Base-by-base conservation (phyloP, 23 red algal genomes). In the Gracilaria domingensis region DNA sequence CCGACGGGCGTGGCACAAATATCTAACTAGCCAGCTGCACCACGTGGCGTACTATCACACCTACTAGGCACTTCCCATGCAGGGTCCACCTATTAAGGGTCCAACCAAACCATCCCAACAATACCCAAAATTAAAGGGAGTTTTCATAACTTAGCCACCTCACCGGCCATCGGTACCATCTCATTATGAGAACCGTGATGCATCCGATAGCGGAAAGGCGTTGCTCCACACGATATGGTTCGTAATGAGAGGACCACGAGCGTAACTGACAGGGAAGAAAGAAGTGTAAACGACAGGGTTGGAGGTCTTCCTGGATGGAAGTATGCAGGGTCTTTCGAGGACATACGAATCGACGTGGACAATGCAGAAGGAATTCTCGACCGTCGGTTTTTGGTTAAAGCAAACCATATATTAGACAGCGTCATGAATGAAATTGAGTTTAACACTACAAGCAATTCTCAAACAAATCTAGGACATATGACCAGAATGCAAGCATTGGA, bases 291-390 rank as follows among this genome's bases (percentile, higher is more conserved):
- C 28, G 24, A 83, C 16, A 30, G 56, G 29, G 30, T 25, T 37
- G 80, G 55, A 21, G 80, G 80, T 62, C 58, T 83, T 35, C 56
- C 56, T 28, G 80, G 80, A 34, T 83, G 80, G 80, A 65, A 56
- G n/a, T 83, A 64, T 44, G 80, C 80, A 42, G 35, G 48, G n/a
- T 50, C 80, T 30, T 83, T 83, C 59, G 80, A 64, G 12, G 80
- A 83, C 56, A 0, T 83, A 83, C 0, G 59, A 83, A 83, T 83
- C 30, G n/a, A 53, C 23, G 48, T 83, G n/a, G 58, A 83, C 56
- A 58, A 83, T 54, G 56, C 80, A 1, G 80, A 83, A 32, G 53
- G 38, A 83, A 33, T 61, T 35, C 59, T 83, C 35, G 80, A 21
- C 2, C 48, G 58, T 42, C 2, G 80, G 9, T 83, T 1, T 83